phyloP scores from a whole-genome alignment of 2,329 filamentous ascomycete species.

The Alternaria tenuissima region DNA sequence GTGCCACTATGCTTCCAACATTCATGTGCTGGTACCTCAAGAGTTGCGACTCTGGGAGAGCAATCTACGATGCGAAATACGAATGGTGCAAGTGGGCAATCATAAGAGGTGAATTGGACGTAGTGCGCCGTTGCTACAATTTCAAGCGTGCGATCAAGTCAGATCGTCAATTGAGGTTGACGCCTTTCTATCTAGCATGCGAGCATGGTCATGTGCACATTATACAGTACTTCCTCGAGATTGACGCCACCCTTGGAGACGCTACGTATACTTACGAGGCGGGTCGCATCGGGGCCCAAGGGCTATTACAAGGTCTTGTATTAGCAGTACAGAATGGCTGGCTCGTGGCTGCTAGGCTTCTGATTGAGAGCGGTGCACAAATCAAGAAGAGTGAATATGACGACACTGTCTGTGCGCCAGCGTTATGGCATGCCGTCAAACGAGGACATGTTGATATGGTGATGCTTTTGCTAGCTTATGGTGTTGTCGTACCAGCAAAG shows the following conservation, averaged over 20 bases:
- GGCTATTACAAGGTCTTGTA: background rate
- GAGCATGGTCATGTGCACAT: background rate
- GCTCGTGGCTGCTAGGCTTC: background rate
- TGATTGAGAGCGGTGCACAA: background rate
- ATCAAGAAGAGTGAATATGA: background rate
- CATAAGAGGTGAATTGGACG: background rate
- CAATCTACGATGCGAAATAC: too few relatives aligned
- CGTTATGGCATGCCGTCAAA: background rate
- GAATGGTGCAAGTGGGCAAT: background rate
- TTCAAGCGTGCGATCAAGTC: background rate
- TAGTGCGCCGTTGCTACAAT: background rate
- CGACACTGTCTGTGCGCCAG: background rate
- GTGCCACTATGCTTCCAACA: too few relatives aligned
- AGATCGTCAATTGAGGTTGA: background rate
- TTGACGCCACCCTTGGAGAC: background rate
- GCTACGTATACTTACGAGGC: background rate
- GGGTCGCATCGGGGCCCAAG: background rate
- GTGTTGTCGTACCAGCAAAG: background rate
- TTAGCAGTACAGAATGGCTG: background rate
- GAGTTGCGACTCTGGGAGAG: too few relatives aligned
- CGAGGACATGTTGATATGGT: conserved; percentile 1
- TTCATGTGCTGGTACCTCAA: too few relatives aligned
- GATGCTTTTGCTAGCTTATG: conserved; percentile 4
- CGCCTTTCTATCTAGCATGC: background rate
- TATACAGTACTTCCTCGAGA: background rate